Conservation (phyloP, 2,329 filamentous ascomycete genomes). For the Fusarium sacchari region DNA sequence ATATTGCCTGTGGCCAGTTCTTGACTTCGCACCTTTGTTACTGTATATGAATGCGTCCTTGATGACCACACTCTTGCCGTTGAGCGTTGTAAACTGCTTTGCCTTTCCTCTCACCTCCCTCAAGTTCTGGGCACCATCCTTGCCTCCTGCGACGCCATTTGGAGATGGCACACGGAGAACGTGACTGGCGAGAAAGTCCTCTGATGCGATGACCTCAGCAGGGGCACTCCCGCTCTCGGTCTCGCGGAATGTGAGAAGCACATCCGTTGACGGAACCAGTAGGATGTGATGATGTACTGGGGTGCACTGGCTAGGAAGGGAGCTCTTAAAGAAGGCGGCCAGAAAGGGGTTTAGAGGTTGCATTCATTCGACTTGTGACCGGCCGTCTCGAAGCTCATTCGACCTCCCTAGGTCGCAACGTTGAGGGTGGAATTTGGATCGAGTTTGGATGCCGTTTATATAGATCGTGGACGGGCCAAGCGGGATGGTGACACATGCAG, state of each 20-base stretch:
- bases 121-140: conserved; percentile 70
- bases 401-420: conserved; percentile 41
- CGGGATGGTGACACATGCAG: conserved; percentile 42
- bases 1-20: background rate
- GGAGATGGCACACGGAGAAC: conserved; percentile 82
- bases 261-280: conserved; percentile 92
- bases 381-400: conserved; percentile 43
- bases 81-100: conserved; percentile 91
- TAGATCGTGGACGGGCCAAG: conserved; percentile 22
- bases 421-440: conserved; percentile 18
- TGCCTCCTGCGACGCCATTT: conserved; percentile 60
- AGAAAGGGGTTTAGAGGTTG: conserved; percentile 99
- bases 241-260: conserved; percentile 87
- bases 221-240: conserved; percentile 82
- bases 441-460: conserved; percentile 18
- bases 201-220: conserved; percentile 83
- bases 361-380: conserved; percentile 67
- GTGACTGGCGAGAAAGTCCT: conserved; percentile 97
- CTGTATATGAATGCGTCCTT: conserved; percentile 94
- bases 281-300: conserved; percentile 93
- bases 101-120: conserved; percentile 92
- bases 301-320: conserved; percentile 88
- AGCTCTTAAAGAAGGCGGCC: conserved; percentile 98
- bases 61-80: conserved; percentile 91
- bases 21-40: conserved; percentile 78